Evolutionary conservation across 2,329 filamentous ascomycete genomes (phyloP), one percentile per base, ranked within the genome.

Genomic region (Pseudogymnoascus sp.): DNA sequence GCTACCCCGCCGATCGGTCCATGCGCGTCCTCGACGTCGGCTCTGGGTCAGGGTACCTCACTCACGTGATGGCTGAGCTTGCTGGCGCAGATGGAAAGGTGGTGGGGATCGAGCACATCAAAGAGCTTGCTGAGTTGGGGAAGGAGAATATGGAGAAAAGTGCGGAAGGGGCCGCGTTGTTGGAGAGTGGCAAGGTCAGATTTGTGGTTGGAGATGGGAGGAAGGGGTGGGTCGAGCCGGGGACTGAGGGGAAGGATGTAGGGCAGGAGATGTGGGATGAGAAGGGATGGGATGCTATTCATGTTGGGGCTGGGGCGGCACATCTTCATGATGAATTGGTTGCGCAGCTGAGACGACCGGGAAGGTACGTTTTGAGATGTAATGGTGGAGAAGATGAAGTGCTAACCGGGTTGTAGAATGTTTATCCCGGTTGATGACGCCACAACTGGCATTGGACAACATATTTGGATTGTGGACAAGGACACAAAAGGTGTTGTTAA

Each of bases 221-320:
- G 4, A 79, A 82, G 64, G 88, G 88, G 1, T 87, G 82, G 80
- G 69, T 78, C 1, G 81, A 80, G 14, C 54, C 62, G 14, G 58
- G 58, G 6, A 64, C 30, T 38, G 32, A 22, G 14, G 16, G 12
- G 32, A 4, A 74, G 2, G 73, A 74, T 47, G 79, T 76, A 65
- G 72, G 79, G 5, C 74, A 70, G 39, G 79, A 38, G 12, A 39
- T 20, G 34, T 39, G 78, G 5, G 78, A 78, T 61, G 75, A 79
- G 75, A 75, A 73, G 30, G 80, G 85, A 0, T 99, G 93, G 79
- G 91, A 97, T 79, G 92, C 89, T 2, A 97, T 99, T 63, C 94
- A 97, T 71, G 94, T 97, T 2, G 94, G 94, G 0, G 94, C 94
- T 0, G 89, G 91, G 6, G 93, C 93, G 0, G 81, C 76, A 22